A percentile compares a stretch with the other conserved stretches of the same genome.
Evolutionary conservation across 2,329 filamentous ascomycete species (phyloP).

Genomic region (Uncinocarpus reesii): DNA sequence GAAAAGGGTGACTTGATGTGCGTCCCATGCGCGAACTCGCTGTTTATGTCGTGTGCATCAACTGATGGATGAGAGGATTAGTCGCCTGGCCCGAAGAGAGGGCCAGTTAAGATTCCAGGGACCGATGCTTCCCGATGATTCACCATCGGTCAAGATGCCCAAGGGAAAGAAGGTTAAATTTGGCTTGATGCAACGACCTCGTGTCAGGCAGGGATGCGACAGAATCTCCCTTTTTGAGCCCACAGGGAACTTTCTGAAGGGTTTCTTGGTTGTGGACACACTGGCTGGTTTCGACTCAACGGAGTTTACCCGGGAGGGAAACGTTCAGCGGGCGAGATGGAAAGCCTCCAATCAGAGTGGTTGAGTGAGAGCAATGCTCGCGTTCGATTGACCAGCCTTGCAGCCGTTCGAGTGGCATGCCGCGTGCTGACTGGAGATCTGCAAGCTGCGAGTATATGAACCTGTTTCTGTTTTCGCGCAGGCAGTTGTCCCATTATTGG

Average conservation of each 20-base stretch:
- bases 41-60: too few relatives aligned
- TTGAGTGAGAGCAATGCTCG: too few relatives aligned
- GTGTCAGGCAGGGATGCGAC: conserved; percentile 2
- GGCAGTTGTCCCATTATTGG: too few relatives aligned
- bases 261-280: not conserved
- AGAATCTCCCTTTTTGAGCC: not conserved
- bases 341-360: not conserved
- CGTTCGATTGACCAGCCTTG: too few relatives aligned
- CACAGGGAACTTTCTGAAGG: not conserved
- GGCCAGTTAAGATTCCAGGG: too few relatives aligned
- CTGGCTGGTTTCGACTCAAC: too few relatives aligned
- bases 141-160: not conserved
- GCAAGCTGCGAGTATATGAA: not conserved
- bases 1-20: not conserved
- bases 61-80: too few relatives aligned
- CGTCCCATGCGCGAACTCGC: not conserved
- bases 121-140: too few relatives aligned
- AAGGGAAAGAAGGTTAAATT: not conserved
- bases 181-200: conserved; percentile 4
- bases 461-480: too few relatives aligned
- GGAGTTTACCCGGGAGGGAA: too few relatives aligned
- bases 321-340: not conserved
- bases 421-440: not conserved
- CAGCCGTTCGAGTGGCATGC: too few relatives aligned
- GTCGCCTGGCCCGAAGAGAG: too few relatives aligned